Conservation (phyloP, 768 basidiomycete genomes). For the Leccinum rimulosum region DNA sequence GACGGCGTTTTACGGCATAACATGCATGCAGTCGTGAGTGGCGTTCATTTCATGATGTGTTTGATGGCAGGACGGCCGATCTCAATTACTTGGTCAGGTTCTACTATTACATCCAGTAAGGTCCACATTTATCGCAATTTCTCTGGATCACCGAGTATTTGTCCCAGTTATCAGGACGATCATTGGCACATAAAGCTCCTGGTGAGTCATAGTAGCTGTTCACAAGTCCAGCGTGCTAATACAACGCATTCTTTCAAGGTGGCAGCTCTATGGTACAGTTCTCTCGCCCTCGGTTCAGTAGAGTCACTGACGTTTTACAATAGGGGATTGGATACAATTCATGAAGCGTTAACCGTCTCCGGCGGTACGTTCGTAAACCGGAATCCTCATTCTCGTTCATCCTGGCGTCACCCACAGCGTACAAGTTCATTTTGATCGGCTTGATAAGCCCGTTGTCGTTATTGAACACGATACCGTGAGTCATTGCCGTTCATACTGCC, state of each 20-base stretch:
- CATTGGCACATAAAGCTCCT: conserved; percentile 1
- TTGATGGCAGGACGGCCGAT: not conserved
- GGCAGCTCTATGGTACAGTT: conserved; percentile 5
- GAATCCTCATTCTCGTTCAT: not conserved
- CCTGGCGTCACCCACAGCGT: conserved; percentile 2
- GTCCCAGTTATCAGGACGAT: conserved; percentile 10
- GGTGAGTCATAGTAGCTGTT: conserved; percentile 6
- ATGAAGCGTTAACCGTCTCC: conserved; percentile 9
- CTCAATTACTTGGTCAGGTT: not conserved
- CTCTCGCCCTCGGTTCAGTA: not conserved
- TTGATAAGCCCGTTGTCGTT: not conserved
- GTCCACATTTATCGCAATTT: not conserved
- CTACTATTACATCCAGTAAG: conserved; percentile 5
- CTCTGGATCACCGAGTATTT: not conserved
- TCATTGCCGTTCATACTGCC: not conserved
- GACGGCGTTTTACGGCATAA: not conserved
- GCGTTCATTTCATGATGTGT: not conserved
- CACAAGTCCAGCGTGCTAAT: not conserved
- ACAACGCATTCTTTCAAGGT: conserved; percentile 1
- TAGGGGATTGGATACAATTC: conserved; percentile 12
- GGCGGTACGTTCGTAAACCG: conserved; percentile 6
- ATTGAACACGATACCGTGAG: not conserved
- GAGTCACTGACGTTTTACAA: not conserved
- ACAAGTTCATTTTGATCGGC: conserved; percentile 8
- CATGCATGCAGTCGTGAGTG: not conserved